Evolutionary conservation across 2,329 filamentous ascomycete genomes (phyloP).

Genomic region (Tolypocladium capitatum): DNA sequence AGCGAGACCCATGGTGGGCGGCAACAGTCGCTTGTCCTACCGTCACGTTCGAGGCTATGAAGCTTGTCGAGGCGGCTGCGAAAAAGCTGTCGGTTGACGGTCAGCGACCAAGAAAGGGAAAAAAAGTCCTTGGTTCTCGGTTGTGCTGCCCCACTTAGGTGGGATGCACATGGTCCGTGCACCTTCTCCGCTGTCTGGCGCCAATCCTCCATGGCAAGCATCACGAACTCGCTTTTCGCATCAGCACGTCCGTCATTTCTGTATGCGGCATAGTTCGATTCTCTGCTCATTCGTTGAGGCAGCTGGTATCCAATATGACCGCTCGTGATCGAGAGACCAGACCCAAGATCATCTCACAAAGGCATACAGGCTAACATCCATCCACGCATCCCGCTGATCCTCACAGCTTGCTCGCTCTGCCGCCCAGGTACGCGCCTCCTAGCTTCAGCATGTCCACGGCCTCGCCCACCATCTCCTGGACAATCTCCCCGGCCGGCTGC

Average conservation of each 20-base stretch:
- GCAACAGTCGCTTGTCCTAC: not conserved
- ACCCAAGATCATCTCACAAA: not conserved
- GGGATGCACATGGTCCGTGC: conserved; percentile 1
- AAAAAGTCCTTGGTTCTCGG: conserved; percentile 4
- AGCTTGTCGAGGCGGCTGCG: not conserved
- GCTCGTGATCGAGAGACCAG: not conserved
- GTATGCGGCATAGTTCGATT: not conserved
- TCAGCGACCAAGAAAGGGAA: conserved; percentile 5
- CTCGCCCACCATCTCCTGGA: conserved; percentile 79
- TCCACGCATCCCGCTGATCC: not conserved
- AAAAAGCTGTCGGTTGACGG: conserved; percentile 3
- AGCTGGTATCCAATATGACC: not conserved
- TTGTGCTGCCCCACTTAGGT: conserved; percentile 1
- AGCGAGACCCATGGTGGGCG: conserved; percentile 18
- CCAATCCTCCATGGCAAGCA: not conserved
- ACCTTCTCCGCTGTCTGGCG: not conserved
- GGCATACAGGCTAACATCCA: not conserved
- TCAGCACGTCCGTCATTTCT: no score
- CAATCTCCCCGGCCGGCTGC: conserved; percentile 70
- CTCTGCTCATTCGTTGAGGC: no score
- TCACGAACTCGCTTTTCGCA: not conserved
- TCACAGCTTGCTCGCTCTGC: conserved; percentile 28
- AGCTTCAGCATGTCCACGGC: conserved; percentile 54
- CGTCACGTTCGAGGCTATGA: not conserved
- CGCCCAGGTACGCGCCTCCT: conserved; percentile 45